Evolutionary conservation across 768 basidiomycete species (phyloP).

Genomic region (Dentipellis sp.): DNA sequence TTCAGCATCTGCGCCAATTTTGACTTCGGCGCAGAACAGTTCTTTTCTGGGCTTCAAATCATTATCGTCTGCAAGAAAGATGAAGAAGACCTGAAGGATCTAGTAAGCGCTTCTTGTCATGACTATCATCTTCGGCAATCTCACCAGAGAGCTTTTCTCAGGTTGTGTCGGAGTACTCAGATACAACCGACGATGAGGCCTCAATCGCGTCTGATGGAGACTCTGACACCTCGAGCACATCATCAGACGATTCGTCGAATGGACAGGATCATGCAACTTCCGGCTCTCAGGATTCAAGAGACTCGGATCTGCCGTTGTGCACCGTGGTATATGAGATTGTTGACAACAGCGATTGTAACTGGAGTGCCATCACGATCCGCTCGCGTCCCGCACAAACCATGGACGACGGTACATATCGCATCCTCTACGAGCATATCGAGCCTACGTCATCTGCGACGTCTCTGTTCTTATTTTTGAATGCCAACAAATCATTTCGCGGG

Average conservation of each 20-base stretch:
- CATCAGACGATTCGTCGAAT: background rate
- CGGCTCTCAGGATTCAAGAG: background rate
- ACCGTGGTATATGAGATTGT: background rate
- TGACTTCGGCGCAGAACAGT: background rate
- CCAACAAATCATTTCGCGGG: background rate
- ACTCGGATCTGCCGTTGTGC: background rate
- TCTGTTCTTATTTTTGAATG: background rate
- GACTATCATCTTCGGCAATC: too few species aligned
- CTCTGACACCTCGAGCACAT: background rate
- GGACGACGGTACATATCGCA: background rate
- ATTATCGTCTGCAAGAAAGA: background rate
- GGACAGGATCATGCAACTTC: too few species aligned
- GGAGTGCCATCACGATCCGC: background rate
- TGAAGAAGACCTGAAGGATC: background rate
- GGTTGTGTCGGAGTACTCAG: too few species aligned
- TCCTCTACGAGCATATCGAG: background rate
- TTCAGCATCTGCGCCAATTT: background rate
- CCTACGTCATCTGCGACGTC: background rate
- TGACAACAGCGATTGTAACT: background rate
- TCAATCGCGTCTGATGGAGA: background rate
- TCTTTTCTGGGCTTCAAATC: background rate
- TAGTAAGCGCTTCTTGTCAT: background rate
- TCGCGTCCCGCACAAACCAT: background rate
- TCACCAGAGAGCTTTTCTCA: background rate
- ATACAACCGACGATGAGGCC: background rate